These are phyloP conservation scores for Codiaeum variegatum DNA, from an alignment of 441 rosid genomes.

Conservation along the genomic window DNA sequence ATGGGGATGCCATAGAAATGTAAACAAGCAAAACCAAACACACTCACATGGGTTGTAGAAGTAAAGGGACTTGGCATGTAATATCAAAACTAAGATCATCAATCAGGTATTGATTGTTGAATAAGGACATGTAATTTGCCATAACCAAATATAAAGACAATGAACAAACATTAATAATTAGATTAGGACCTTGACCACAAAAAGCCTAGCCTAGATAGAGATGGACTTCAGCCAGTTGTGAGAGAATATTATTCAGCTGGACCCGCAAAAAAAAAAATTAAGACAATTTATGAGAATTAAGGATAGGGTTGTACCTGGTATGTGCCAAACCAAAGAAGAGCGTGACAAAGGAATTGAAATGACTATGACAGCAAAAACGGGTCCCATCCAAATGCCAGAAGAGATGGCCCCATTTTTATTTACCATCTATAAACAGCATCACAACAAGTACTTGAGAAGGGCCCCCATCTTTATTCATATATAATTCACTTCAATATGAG, in stretches of 20 bases:
- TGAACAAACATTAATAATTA: slow-evolving; percentile 23
- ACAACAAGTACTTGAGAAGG: slow-evolving; percentile 30
- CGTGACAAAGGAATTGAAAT: slow-evolving; percentile 39
- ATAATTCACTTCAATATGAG: slow-evolving; percentile 12
- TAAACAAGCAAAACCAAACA: slow-evolving; percentile 21
- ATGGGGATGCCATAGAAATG: slow-evolving; percentile 18
- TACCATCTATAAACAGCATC: slow-evolving; percentile 16
- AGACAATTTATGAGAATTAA: slow-evolving; percentile 18
- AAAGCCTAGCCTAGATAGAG: slow-evolving; percentile 21
- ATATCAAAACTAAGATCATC: slow-evolving; percentile 13
- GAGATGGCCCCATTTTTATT: slow-evolving; percentile 32
- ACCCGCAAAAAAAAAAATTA: slow-evolving; percentile 25
- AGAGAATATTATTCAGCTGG: slow-evolving; percentile 20
- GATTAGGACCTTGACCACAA: slow-evolving; percentile 32
- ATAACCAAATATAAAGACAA: slow-evolving; percentile 24
- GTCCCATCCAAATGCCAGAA: slow-evolving; percentile 34
- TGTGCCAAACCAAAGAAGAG: slow-evolving; percentile 25
- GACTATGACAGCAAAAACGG: slow-evolving; percentile 42
- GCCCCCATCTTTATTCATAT: slow-evolving; percentile 22
- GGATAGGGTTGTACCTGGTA: slow-evolving; percentile 33
- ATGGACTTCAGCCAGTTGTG: slow-evolving; percentile 20
- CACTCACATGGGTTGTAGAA: slow-evolving; percentile 32
- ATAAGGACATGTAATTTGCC: slow-evolving; percentile 1
- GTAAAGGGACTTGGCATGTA: slow-evolving; percentile 18
- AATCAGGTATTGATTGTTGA: slow-evolving; percentile 17